Evolutionary conservation across 75 land plant genomes (phyloP), one percentile per base, ranked within the genome.

Genomic region (Larix kaempferi): DNA sequence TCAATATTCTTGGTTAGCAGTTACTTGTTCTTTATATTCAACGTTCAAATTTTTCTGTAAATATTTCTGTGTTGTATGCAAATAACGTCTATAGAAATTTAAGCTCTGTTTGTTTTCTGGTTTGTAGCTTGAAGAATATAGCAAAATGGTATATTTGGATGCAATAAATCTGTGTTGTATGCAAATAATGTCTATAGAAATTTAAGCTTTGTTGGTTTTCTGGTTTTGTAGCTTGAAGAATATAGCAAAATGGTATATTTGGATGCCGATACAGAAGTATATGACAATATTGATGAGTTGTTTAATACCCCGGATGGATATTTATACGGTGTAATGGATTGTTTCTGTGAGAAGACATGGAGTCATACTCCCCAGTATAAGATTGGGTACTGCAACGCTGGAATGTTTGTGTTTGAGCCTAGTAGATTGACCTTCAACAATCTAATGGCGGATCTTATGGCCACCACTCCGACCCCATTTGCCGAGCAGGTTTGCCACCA

Each of bases 381-480:
- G 56, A 19, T 67, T 11, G 77, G 77, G 44, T 78, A 78, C 56
- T 78, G 79, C 91, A 91, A 91, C 75, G 93, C 91, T 75, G 93
- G 91, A 26, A 89, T 91, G 91, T 91, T 89, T 67, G 93, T 91
- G 22, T 83, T 79, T 73, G 86, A 91, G 81, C 93, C 91, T 21
- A 83, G 82, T 71, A 33, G 58, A 57, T 41, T 65, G 39, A 89
- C 93, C 22, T 83, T 79, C 75, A 55, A 74, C 55, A 33, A 74
- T 59, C 73, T 87, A 52, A 83, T 84, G 26, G 56, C 57, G 13
- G 71, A 81, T 21, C 59, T 84, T 69, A 76, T 76, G 26, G 15
- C 58, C 74, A 81, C 80, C 33, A 64, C 86, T 35, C 74, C 84
- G 3, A 81, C 86, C n/a, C 69, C 78, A 15, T 84, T 87, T 55